Conservation (phyloP, 192 early-diverging fungal genomes). For the Rhizoclosmatium sp. region DNA sequence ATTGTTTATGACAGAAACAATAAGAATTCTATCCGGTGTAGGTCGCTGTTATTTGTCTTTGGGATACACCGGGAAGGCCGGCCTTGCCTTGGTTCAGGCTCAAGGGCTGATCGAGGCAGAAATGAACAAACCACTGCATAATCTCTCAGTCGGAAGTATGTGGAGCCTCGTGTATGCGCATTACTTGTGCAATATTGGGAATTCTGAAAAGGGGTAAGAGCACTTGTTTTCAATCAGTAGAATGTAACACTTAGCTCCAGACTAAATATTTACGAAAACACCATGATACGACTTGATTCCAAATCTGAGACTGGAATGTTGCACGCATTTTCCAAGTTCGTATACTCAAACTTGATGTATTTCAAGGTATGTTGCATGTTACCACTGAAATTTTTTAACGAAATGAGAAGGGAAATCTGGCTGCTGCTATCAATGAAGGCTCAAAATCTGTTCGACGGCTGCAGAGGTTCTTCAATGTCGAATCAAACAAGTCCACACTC, state of each 20-base stretch:
- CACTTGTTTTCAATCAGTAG: neutral
- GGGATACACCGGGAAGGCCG: slow-evolving; percentile 80
- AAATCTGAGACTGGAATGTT: neutral
- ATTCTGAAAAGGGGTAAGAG: slow-evolving; percentile 60
- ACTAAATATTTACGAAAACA: too few species aligned
- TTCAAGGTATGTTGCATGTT: slow-evolving; percentile 14
- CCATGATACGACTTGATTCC: too few species aligned
- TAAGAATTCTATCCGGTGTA: slow-evolving; percentile 57
- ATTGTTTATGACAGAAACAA: slow-evolving; percentile 48
- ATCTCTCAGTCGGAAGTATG: neutral
- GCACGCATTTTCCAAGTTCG: slow-evolving; percentile 28
- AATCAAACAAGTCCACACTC: neutral
- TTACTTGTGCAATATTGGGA: slow-evolving; percentile 67
- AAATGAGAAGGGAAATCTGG: slow-evolving; percentile 7
- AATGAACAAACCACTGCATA: too few species aligned
- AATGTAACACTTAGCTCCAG: too few species aligned
- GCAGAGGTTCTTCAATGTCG: neutral
- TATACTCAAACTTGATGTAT: slow-evolving; percentile 25
- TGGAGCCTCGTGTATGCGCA: slow-evolving; percentile 66
- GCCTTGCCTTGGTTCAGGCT: slow-evolving; percentile 60
- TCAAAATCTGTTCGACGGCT: neutral
- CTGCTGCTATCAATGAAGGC: slow-evolving; percentile 1
- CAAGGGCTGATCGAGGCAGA: slow-evolving; percentile 49
- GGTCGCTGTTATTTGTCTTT: slow-evolving; percentile 64
- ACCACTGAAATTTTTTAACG: neutral